A percentile compares a stretch with the other conserved stretches of the same genome.
Evolutionary conservation across 371 early-diverging fungal species (phyloP).

Genomic region (Blastocladiella emersonii): DNA sequence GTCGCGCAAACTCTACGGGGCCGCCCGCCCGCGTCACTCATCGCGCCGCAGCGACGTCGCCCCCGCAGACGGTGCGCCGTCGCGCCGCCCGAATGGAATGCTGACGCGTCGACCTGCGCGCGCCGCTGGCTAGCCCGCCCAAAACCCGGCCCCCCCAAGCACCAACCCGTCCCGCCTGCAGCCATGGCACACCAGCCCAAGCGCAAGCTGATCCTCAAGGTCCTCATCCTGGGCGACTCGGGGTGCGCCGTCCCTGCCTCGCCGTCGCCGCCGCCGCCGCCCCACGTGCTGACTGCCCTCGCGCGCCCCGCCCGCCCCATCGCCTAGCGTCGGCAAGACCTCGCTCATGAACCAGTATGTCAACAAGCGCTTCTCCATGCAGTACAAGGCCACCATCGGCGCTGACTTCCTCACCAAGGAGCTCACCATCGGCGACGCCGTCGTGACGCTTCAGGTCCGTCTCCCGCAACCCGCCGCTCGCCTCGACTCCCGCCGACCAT

Average conservation of each 20-base stretch:
- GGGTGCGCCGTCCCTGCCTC: constrained; percentile 36
- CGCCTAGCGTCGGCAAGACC: constrained; percentile 79
- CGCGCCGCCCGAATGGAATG: no score
- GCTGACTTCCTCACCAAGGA: constrained; percentile 99
- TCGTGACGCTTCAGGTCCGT: constrained; percentile 80
- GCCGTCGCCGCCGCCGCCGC: background rate
- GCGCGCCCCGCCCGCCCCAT: background rate
- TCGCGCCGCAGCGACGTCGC: no score
- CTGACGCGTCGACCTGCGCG: constrained; percentile 62
- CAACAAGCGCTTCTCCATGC: constrained; percentile 91
- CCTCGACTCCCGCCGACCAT: background rate
- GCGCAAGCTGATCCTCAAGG: constrained; percentile 32
- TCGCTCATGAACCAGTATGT: constrained; percentile 98
- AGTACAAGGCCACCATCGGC: constrained; percentile 99
- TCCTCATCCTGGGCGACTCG: constrained; percentile 80
- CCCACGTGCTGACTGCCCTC: background rate
- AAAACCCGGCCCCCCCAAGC: no score
- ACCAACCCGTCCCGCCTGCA: no score
- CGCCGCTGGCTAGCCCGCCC: constrained; percentile 38
- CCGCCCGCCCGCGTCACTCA: no score
- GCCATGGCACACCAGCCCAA: background rate
- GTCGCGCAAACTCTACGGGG: no score
- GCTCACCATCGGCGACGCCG: constrained; percentile 73
- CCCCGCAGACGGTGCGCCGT: no score
- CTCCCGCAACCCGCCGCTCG: background rate